These are phyloP conservation scores for Sugiyamaella castrensis DNA, from an alignment of 1,139 yeast genomes.

Conservation along the genomic window DNA sequence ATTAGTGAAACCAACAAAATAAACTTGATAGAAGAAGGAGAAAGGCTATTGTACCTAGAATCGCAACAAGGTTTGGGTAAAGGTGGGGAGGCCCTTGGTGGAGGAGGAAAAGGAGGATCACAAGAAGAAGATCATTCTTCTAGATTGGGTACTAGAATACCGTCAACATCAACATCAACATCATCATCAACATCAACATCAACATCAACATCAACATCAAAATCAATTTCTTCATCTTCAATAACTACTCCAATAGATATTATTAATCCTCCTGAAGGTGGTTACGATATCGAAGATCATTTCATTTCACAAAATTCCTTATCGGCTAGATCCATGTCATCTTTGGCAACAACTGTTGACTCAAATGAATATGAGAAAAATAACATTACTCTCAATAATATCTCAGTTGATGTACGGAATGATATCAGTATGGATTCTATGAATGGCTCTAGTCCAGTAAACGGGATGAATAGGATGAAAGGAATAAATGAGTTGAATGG, in stretches of 20 bases:
- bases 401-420: constrained; percentile 1
- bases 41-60: background rate
- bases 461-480: background rate
- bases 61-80: background rate
- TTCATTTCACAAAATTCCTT: constrained; percentile 18
- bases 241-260: background rate
- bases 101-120: background rate
- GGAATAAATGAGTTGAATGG: background rate
- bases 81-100: background rate
- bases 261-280: constrained; percentile 2
- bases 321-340: constrained; percentile 25
- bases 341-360: constrained; percentile 26
- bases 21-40: background rate
- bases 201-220: background rate
- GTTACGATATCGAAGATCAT: constrained; percentile 17
- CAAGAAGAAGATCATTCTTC: background rate
- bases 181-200: too few relatives aligned
- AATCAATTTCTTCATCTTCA: background rate
- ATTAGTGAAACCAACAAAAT: too few relatives aligned
- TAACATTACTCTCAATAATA: background rate
- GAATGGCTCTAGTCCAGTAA: constrained; percentile 2
- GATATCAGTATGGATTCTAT: constrained; percentile 1
- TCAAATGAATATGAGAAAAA: constrained; percentile 13
- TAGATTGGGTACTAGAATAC: too few relatives aligned
- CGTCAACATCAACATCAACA: too few relatives aligned